Evolutionary conservation across 2,329 filamentous ascomycete genomes (phyloP).

Genomic region (Delphinella strobiligena): DNA sequence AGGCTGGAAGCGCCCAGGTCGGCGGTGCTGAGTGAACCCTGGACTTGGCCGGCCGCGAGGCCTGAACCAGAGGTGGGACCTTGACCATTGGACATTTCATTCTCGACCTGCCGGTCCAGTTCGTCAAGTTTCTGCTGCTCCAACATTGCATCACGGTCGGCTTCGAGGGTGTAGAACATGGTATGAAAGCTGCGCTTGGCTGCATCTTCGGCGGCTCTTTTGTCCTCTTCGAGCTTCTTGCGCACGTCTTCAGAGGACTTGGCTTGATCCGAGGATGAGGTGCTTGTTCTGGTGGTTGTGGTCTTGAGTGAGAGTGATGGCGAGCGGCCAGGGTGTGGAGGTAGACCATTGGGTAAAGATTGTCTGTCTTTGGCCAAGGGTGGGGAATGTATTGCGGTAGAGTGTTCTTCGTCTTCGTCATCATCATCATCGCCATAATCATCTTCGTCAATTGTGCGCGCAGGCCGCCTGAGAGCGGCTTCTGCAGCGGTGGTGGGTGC

Average conservation of each 20-base stretch:
- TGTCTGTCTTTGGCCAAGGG: neutral
- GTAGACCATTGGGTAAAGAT: constrained; percentile 35
- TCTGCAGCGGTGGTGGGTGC: constrained; percentile 5
- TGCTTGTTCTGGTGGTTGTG: constrained; percentile 45
- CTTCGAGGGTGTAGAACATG: constrained; percentile 88
- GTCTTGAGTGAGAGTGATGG: constrained; percentile 51
- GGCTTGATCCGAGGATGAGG: constrained; percentile 38
- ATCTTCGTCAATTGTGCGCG: constrained; percentile 62
- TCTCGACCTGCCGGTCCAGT: constrained; percentile 89
- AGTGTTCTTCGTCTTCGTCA: constrained; percentile 12
- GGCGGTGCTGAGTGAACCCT: constrained; percentile 82
- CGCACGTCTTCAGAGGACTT: constrained; percentile 78
- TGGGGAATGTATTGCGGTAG: neutral
- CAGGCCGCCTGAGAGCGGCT: constrained; percentile 55
- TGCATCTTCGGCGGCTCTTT: constrained; percentile 78
- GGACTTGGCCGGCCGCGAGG: constrained; percentile 48
- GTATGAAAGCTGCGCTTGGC: constrained; percentile 86
- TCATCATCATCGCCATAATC: constrained; percentile 78
- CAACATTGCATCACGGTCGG: constrained; percentile 89
- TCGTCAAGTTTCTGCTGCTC: constrained; percentile 96
- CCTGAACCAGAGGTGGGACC: constrained; percentile 23
- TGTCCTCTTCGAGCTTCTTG: constrained; percentile 84
- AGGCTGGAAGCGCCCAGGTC: constrained; percentile 93
- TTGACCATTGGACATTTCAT: constrained; percentile 70
- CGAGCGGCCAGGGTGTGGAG: constrained; percentile 59